These are phyloP conservation scores for Nicotiana noctiflora DNA, from an alignment of 257 asterid species.

Conservation along the genomic window DNA sequence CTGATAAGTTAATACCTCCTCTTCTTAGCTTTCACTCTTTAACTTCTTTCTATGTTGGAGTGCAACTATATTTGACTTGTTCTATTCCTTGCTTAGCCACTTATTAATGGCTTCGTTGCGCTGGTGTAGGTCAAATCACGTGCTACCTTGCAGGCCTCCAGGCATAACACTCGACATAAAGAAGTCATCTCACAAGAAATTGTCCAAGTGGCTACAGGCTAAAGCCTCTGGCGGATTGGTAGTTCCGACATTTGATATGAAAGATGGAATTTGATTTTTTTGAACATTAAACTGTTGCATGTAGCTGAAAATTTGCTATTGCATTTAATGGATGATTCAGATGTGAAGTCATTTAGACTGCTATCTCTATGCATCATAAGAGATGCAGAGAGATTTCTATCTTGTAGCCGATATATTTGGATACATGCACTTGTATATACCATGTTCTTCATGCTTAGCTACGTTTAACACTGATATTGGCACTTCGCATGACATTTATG, in stretches of 20 bases:
- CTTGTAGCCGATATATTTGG: background rate
- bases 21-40: background rate
- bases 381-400: background rate
- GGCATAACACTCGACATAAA: slow-evolving; percentile 75
- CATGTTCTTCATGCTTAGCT: background rate
- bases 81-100: background rate
- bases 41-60: background rate
- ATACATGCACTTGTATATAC: background rate
- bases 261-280: background rate
- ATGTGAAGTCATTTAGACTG: background rate
- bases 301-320: background rate
- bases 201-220: slow-evolving; percentile 94
- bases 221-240: slow-evolving; percentile 70
- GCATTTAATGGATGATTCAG: background rate
- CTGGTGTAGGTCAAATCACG: slow-evolving; percentile 76
- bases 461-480: background rate
- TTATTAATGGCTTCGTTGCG: slow-evolving; percentile 16
- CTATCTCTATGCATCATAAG: background rate
- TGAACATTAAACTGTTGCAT: background rate
- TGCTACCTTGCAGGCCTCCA: slow-evolving; percentile 83
- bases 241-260: background rate
- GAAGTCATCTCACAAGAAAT: slow-evolving; percentile 90
- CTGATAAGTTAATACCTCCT: background rate
- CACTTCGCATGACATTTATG: background rate
- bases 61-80: slow-evolving; percentile 7